Evolutionary conservation across 108 stramenopile genomes (phyloP).

Genomic region (Nitzschia sp.): DNA sequence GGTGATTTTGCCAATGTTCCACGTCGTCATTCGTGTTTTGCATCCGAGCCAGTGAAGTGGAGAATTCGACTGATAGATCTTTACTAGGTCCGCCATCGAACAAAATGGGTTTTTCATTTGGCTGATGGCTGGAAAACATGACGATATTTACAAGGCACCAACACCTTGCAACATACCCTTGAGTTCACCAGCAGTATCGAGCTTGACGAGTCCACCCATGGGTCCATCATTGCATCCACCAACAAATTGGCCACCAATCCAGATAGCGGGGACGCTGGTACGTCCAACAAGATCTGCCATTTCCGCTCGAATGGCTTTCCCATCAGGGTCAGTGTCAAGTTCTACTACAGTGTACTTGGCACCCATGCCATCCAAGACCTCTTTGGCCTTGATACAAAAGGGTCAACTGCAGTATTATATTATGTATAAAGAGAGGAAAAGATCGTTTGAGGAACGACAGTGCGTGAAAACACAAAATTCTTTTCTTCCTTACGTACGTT

Average conservation of each 20-base stretch:
- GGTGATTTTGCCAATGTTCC: no score
- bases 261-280: conserved; percentile 91
- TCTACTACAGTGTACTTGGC: conserved; percentile 75
- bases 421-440: not conserved
- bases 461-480: not conserved
- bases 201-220: conserved; percentile 65
- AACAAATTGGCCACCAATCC: conserved; percentile 80
- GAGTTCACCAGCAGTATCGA: conserved; percentile 63
- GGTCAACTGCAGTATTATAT: not conserved
- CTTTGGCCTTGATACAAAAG: conserved; percentile 64
- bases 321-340: conserved; percentile 64
- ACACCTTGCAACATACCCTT: conserved; percentile 56
- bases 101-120: no score
- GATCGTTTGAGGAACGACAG: not conserved
- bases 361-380: conserved; percentile 62
- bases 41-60: no score
- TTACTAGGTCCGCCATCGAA: no score
- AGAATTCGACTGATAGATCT: no score
- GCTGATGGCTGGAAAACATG: no score
- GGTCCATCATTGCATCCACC: conserved; percentile 92
- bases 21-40: no score
- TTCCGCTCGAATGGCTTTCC: conserved; percentile 85
- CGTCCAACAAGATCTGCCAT: conserved; percentile 77
- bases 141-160: conserved; percentile 20
- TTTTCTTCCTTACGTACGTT: conserved; percentile 41